Conservation (phyloP, 768 basidiomycete genomes). For the Collybia sordida region DNA sequence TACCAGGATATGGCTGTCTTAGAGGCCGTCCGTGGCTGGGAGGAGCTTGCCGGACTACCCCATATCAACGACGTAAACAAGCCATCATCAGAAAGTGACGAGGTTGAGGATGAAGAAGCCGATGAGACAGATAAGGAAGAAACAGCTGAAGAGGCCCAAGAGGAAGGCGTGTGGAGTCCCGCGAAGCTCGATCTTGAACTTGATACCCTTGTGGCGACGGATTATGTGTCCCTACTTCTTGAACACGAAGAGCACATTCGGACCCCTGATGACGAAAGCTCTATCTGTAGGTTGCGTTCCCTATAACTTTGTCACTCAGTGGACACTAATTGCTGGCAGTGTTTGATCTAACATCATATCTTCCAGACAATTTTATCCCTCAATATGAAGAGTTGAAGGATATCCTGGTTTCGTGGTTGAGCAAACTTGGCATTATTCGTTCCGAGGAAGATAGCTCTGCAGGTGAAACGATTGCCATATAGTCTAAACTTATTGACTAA, state of each 20-base stretch:
- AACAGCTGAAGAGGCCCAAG: constrained; percentile 33
- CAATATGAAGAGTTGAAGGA: constrained; percentile 70
- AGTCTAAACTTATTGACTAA: neutral
- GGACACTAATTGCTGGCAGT: constrained; percentile 44
- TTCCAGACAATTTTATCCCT: constrained; percentile 80
- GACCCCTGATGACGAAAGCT: constrained; percentile 39
- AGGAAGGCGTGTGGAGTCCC: constrained; percentile 62
- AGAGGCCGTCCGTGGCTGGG: constrained; percentile 94
- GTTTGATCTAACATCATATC: constrained; percentile 75
- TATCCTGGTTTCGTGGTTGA: constrained; percentile 59
- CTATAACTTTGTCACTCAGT: neutral
- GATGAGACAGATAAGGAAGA: constrained; percentile 28
- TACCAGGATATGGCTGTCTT: constrained; percentile 99
- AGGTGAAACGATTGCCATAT: constrained; percentile 9
- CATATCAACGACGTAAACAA: constrained; percentile 71
- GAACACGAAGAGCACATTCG: constrained; percentile 73
- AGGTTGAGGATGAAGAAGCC: constrained; percentile 25
- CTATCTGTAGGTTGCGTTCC: constrained; percentile 49
- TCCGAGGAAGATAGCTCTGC: constrained; percentile 37
- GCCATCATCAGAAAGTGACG: constrained; percentile 36
- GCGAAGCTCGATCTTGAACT: constrained; percentile 59
- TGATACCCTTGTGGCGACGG: constrained; percentile 54
- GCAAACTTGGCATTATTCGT: constrained; percentile 58
- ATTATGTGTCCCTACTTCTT: constrained; percentile 74
- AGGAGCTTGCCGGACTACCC: constrained; percentile 66